Evolutionary conservation across 495 filamentous ascomycete genomes (phyloP), one percentile per base, ranked within the genome.

Genomic region (Penicillium dipodomyicola): DNA sequence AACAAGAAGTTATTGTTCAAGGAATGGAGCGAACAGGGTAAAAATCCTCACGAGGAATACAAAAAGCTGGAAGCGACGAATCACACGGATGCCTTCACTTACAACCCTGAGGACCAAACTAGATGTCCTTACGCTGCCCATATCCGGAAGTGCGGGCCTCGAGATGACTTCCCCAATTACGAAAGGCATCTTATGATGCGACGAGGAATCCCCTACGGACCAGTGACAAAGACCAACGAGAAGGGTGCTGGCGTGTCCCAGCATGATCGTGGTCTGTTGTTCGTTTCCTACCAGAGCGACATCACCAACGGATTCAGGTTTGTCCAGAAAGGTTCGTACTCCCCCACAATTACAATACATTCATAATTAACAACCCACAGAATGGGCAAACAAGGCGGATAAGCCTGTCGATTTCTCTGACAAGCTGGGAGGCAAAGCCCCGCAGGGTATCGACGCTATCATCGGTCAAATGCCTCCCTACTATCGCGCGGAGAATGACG

Each of bases 71-170:
- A 46, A 46, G 4, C 3, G 14, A 2, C 2, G 5, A 37, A 35
- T 14, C 47, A 50, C 20, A 40, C 33, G 12, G 48, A 52, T 29
- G 35, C 20, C 7, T 52, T 52, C 22, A 41, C 12, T 5, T 52
- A 41, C 23, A 7, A 29, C 15, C 22, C 49, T 4, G 11, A 29
- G 6, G 35, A 41, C 9, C 49, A 52, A 25, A 41, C 35, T 10
- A 52, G 42, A 25, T 52, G 49, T 11, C 49, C 49, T 20, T 52
- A 41, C 23, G 49, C 49, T 6, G 12, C 49, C 6, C 49, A 52
- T 3, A 52, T 52, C 7, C 35, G 49, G 14, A 52, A 52, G 49
- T 17, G 14, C 3, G 35, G 35, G 6, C 49, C 49, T 52, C 49
- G 49, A 9, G 23, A 41, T 30, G 49, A 52, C n/a, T 29, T 29